These are phyloP conservation scores for Ophiostoma sp. DNA, from an alignment of 2,329 filamentous ascomycete genomes.

Conservation along the genomic window DNA sequence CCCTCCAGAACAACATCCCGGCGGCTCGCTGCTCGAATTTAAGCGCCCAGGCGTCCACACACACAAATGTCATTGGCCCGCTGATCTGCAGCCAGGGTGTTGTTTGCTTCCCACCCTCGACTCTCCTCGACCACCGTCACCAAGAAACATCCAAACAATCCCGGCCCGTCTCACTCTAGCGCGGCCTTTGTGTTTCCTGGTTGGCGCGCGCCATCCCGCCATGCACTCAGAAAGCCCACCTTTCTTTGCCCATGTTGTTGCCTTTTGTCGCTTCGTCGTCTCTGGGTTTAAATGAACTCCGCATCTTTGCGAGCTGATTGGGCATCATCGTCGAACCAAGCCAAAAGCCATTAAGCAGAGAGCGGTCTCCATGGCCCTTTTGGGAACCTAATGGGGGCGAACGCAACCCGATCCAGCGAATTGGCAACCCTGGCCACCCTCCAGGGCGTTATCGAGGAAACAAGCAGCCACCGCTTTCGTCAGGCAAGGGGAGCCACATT, in stretches of 20 bases:
- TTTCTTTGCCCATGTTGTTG: background rate
- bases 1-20: slow-evolving; percentile 4
- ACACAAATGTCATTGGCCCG: slow-evolving; percentile 31
- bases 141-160: slow-evolving; percentile 11
- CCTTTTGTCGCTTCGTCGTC: slow-evolving; percentile 30
- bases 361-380: background rate
- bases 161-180: slow-evolving; percentile 14
- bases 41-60: slow-evolving; percentile 32
- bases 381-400: slow-evolving; percentile 14
- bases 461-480: background rate
- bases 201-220: slow-evolving; percentile 46
- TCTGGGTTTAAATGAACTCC: slow-evolving; percentile 41
- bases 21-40: slow-evolving; percentile 27
- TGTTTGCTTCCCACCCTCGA: slow-evolving; percentile 7
- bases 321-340: slow-evolving; percentile 25
- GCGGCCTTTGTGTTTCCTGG: slow-evolving; percentile 22
- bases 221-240: slow-evolving; percentile 22
- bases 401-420: slow-evolving; percentile 17
- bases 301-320: slow-evolving; percentile 38
- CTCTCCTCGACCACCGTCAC: background rate
- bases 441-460: slow-evolving; percentile 13
- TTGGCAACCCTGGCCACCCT: slow-evolving; percentile 21
- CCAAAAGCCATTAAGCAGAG: slow-evolving; percentile 1
- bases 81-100: slow-evolving; percentile 21
- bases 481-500: background rate